Evolutionary conservation across 108 stramenopile species (phyloP).

Genomic region (Bacterosira constricta): DNA sequence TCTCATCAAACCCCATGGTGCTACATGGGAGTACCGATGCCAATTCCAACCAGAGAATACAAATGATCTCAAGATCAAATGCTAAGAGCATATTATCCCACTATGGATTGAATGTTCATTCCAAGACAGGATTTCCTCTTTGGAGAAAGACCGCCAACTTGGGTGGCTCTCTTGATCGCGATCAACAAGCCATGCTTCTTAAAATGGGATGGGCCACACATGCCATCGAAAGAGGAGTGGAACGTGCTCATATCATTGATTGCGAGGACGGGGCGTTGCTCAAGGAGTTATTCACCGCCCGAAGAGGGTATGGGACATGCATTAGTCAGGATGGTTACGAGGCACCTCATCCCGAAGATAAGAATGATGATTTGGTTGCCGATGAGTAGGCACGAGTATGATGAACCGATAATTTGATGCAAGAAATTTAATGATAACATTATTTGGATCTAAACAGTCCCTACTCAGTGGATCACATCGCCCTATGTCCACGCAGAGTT

Average conservation of each 20-base stretch:
- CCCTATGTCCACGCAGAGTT: no score
- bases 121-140: constrained; percentile 42
- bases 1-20: constrained; percentile 51
- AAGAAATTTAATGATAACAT: not conserved
- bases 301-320: constrained; percentile 64
- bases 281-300: constrained; percentile 63
- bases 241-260: constrained; percentile 66
- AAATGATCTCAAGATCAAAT: constrained; percentile 48
- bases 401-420: constrained; percentile 1
- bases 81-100: constrained; percentile 40
- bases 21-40: constrained; percentile 29
- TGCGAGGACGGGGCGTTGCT: constrained; percentile 65
- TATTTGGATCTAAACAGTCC: not conserved
- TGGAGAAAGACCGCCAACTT: constrained; percentile 15
- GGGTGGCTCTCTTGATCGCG: constrained; percentile 1
- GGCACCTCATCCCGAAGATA: constrained; percentile 48
- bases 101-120: constrained; percentile 32
- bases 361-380: constrained; percentile 46
- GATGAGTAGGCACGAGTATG: constrained; percentile 26
- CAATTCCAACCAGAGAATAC: constrained; percentile 51
- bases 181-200: constrained; percentile 45
- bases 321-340: constrained; percentile 58
- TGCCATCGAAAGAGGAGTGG: constrained; percentile 62
- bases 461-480: not conserved
- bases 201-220: constrained; percentile 68